Conservation (phyloP, 768 basidiomycete genomes). For the Macrocybe gigantea region DNA sequence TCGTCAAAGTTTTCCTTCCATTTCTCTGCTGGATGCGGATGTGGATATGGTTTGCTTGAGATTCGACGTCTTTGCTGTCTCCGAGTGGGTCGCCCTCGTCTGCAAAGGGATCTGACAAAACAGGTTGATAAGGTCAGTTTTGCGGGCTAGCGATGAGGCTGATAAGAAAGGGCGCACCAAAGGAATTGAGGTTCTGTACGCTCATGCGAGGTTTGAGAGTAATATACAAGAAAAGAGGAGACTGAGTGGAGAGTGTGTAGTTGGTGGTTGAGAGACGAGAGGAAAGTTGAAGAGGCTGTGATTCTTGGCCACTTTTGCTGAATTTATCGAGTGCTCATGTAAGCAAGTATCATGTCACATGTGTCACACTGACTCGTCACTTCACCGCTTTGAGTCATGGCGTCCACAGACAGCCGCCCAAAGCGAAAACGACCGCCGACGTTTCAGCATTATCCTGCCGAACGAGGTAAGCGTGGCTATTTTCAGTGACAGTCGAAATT, state of each 20-base stretch:
- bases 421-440: constrained; percentile 63
- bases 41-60: constrained; percentile 82
- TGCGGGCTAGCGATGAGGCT: not conserved
- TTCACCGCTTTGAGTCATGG: constrained; percentile 13
- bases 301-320: constrained; percentile 11
- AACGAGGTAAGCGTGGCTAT: constrained; percentile 42
- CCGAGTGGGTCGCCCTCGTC: constrained; percentile 86
- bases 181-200: constrained; percentile 86
- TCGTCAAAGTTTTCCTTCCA: constrained; percentile 97
- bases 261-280: constrained; percentile 25
- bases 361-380: constrained; percentile 2
- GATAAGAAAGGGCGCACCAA: constrained; percentile 45
- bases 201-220: constrained; percentile 74
- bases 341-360: constrained; percentile 8
- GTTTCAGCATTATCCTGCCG: constrained; percentile 60
- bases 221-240: constrained; percentile 25
- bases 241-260: constrained; percentile 35
- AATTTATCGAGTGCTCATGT: constrained; percentile 17
- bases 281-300: constrained; percentile 16
- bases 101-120: constrained; percentile 82
- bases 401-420: not conserved
- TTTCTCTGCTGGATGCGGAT: constrained; percentile 99
- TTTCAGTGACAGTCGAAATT: not conserved
- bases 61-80: constrained; percentile 69
- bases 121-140: constrained; percentile 5